Evolutionary conservation across 2,329 filamentous ascomycete species (phyloP), one percentile per base, ranked within the genome.

Genomic region (Pyrenochaeta sp.): DNA sequence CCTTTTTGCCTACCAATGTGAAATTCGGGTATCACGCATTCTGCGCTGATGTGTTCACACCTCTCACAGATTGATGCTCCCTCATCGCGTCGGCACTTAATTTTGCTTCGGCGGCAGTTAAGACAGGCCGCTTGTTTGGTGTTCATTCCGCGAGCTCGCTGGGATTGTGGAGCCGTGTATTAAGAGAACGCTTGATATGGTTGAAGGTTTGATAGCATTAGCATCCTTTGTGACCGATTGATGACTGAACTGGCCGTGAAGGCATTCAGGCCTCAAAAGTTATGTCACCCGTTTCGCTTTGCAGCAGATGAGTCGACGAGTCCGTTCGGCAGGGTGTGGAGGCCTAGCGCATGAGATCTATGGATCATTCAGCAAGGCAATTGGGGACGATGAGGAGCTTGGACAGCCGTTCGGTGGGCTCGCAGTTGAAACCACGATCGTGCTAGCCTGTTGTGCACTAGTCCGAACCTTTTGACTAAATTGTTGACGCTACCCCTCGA

Each of bases 1-100:
- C 89, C 89, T 68, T 91, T 91, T 67, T 90, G 88, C 44, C 89
- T 81, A 7, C 89, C 89, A 3, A 90, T 83, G 57, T 90, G 88
- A 67, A 90, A 90, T 20, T 66, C n/a, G 83, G 69, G 88, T 2
- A 90, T 85, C 5, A 90, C 78, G 69, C 89, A 91, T 54, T 90
- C 85, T 12, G 77, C 69, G 30, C 82, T 79, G 7, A 83, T 77
- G 65, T 86, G 82, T 48, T 80, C 76, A 69, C 87, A 90, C 71
- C 85, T 82, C 60, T 86, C 85, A 70, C 87, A 90, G 36, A 79
- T 79, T 17, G 78, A 72, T 36, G 81, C 79, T 61, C 85, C 83
- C 54, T 86, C 84, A 73, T 67, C 59, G 32, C 65, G 64, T 17
- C 60, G 55, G 47, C 87, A 90, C 61, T 85, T 86, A 64, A 88